Conservation (phyloP, 208 protist genomes). For the Leishmania tropica region DNA sequence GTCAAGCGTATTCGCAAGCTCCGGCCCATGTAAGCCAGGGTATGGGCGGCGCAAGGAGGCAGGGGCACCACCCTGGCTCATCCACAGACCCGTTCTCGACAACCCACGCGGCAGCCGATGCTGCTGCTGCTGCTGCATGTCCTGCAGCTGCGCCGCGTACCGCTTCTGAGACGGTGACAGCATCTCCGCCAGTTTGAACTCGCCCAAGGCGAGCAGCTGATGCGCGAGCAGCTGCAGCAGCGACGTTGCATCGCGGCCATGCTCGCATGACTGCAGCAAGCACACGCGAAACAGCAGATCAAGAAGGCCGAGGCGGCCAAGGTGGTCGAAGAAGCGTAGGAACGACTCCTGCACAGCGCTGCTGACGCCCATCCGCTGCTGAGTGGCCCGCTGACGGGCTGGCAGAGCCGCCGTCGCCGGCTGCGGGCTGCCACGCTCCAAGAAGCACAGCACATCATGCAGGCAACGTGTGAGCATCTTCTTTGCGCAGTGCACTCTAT, state of each 20-base stretch:
- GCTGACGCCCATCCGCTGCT: constrained; percentile 9
- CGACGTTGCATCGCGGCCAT: constrained; percentile 61
- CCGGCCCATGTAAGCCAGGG: neutral
- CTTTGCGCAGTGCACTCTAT: neutral
- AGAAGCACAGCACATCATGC: constrained; percentile 33
- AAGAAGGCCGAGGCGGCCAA: constrained; percentile 49
- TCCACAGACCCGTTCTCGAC: neutral
- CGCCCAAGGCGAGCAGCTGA: constrained; percentile 41
- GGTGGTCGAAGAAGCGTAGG: constrained; percentile 46
- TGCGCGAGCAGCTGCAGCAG: constrained; percentile 67
- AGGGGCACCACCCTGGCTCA: neutral
- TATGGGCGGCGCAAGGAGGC: neutral
- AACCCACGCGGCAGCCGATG: constrained; percentile 5
- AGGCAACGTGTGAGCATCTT: constrained; percentile 27
- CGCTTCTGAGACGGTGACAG: constrained; percentile 20
- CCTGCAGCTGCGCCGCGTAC: constrained; percentile 12
- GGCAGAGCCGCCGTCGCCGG: constrained; percentile 17
- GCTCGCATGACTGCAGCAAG: constrained; percentile 43
- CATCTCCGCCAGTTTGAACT: constrained; percentile 32
- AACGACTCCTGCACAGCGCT: constrained; percentile 15
- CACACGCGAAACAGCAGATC: constrained; percentile 54
- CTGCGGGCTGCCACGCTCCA: constrained; percentile 30
- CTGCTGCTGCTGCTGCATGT: constrained; percentile 11
- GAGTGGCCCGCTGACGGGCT: constrained; percentile 22
- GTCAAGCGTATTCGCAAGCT: too few relatives aligned